Evolutionary conservation across 2,329 filamentous ascomycete genomes (phyloP), one percentile per base, ranked within the genome.

Genomic region (Clarireedia sp.): DNA sequence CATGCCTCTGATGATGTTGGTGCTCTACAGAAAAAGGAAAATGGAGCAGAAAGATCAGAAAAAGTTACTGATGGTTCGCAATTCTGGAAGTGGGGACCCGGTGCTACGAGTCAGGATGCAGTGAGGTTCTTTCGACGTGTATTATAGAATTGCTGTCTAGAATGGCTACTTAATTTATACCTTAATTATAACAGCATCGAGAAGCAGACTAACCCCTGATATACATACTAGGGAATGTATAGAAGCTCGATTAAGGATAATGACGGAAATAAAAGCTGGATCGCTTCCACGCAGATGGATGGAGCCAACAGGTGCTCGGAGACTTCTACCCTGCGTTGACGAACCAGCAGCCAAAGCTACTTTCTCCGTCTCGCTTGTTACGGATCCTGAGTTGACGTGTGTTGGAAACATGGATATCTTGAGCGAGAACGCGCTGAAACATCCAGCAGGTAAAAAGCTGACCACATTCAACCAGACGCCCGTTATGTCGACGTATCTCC

Each of bases 201-300:
- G 3, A 5, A 3, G 23, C 23, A 23, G 23, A 23, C n/a, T n/a
- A n/a, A n/a, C n/a, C n/a, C n/a, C n/a, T n/a, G n/a, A n/a, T n/a
- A n/a, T n/a, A n/a, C n/a, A n/a, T n/a, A n/a, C n/a, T n/a, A n/a
- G n/a, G n/a, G n/a, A n/a, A n/a, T 87, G 73, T 87, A 87, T 71
- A 75, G 83, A 54, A 85, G 81, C 2, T 48, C 33, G 83, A 82
- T 3, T 86, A 82, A 85, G 72, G 74, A 72, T 29, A 75, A 33
- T 12, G 3, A 83, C 64, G 83, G 83, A 21, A 74, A 77, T 58
- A 80, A 76, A 21, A 79, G 79, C 64, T 85, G 81, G 69, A 75
- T 87, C 66, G 84, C 82, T 12, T 85, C 83, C 8, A 84, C 83
- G 10, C 83, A 87, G 73, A 86, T 87, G 78, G 73, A 86, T 87